These are phyloP conservation scores for Pleurotus ostreatus DNA, from an alignment of 768 basidiomycete species.

Conservation along the genomic window DNA sequence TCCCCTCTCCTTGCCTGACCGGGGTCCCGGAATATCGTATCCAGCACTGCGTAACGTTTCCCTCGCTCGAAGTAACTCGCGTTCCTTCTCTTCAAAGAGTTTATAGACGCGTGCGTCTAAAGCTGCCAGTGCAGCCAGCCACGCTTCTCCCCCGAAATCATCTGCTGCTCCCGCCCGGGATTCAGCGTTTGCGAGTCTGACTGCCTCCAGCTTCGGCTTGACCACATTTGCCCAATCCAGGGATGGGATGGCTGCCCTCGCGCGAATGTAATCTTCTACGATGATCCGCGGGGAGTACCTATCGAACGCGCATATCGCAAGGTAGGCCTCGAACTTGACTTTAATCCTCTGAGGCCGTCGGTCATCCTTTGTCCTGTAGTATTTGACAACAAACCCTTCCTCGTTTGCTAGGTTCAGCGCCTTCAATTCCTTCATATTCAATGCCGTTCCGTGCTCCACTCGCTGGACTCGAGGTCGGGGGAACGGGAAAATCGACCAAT, in stretches of 20 bases:
- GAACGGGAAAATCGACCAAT: conserved; percentile 12
- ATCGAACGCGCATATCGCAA: conserved; percentile 3
- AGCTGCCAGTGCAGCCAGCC: conserved; percentile 1
- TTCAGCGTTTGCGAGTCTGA: background rate
- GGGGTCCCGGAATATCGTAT: background rate
- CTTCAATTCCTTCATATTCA: conserved; percentile 2
- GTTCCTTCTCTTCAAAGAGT: conserved; percentile 8
- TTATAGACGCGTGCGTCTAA: conserved; percentile 4
- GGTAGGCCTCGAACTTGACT: conserved; percentile 12
- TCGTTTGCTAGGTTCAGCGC: conserved; percentile 9
- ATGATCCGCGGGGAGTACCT: conserved; percentile 3
- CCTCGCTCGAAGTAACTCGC: background rate
- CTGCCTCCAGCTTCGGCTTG: background rate
- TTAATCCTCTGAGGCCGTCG: conserved; percentile 9
- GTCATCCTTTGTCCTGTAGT: conserved; percentile 1
- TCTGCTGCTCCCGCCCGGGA: background rate
- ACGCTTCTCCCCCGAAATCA: conserved; percentile 11
- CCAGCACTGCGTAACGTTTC: background rate
- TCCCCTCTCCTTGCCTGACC: background rate
- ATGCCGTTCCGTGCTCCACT: background rate
- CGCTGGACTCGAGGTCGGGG: conserved; percentile 5
- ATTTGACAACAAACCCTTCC: conserved; percentile 13
- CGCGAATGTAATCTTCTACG: conserved; percentile 1
- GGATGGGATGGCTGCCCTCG: conserved; percentile 2
- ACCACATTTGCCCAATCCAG: conserved; percentile 4